Evolutionary conservation across 192 early-diverging fungal species (phyloP).

Genomic region (Fimicolochytrium jonesii): DNA sequence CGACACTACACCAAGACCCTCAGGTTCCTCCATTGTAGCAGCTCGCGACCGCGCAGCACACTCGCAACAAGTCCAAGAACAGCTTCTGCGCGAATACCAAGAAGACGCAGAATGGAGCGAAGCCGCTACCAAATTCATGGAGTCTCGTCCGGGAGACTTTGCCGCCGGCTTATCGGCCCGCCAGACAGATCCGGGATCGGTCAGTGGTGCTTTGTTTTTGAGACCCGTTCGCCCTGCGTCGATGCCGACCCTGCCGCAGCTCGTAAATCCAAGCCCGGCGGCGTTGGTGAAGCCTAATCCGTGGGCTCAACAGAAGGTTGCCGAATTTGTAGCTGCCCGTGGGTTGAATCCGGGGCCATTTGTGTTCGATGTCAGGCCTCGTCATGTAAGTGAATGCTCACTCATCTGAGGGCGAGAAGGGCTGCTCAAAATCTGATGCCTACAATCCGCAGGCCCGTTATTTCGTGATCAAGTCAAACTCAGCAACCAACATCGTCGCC

Average conservation of each 20-base stretch:
- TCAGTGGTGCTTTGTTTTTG: no score
- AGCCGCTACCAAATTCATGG: slow-evolving; percentile 3
- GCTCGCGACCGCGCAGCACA: no score
- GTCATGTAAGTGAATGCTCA: slow-evolving; percentile 25
- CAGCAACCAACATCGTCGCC: slow-evolving; percentile 45
- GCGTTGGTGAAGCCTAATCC: background rate
- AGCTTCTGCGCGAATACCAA: no score
- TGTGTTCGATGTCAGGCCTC: slow-evolving; percentile 6
- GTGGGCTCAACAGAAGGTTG: background rate
- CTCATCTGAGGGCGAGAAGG: no score
- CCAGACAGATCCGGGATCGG: no score
- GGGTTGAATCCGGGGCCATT: slow-evolving; percentile 13
- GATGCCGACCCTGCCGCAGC: no score
- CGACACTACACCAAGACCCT: no score
- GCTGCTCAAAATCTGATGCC: no score
- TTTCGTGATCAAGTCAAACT: slow-evolving; percentile 58
- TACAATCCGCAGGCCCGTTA: slow-evolving; percentile 45
- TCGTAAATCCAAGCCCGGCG: background rate
- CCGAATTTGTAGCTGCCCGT: slow-evolving; percentile 9
- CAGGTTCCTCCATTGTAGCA: no score
- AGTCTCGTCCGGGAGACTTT: slow-evolving; percentile 4
- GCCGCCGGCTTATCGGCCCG: no score
- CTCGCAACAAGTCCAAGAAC: no score
- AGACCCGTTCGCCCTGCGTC: no score
- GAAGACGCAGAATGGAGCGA: slow-evolving; percentile 6